phyloP scores from a whole-genome alignment of 495 filamentous ascomycete genomes.

The Gamarada debralockiae region DNA sequence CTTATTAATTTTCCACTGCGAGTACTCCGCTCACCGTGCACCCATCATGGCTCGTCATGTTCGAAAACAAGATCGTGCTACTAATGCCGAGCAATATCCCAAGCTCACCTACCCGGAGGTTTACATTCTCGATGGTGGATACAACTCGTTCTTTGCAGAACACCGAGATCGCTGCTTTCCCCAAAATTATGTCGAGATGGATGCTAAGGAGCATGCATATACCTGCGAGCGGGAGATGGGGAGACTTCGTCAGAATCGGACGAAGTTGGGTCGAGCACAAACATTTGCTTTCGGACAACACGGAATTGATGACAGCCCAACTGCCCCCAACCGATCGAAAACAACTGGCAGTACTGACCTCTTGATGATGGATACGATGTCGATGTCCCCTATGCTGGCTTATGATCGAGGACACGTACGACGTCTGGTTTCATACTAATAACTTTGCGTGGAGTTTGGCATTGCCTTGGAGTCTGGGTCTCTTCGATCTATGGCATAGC shows the following conservation, averaged over 20 bases:
- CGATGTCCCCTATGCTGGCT: slow-evolving; percentile 45
- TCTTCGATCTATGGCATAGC: slow-evolving; percentile 14
- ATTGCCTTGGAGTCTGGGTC: slow-evolving; percentile 23
- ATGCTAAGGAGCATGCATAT: slow-evolving; percentile 77
- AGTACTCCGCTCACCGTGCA: slow-evolving; percentile 96
- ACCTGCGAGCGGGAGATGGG: slow-evolving; percentile 94
- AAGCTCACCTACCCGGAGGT: slow-evolving; percentile 88
- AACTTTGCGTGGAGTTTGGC: slow-evolving; percentile 8
- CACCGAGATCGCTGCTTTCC: slow-evolving; percentile 80
- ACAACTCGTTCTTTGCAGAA: slow-evolving; percentile 82
- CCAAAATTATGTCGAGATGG: slow-evolving; percentile 96
- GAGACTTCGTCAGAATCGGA: slow-evolving; percentile 71
- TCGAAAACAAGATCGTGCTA: slow-evolving; percentile 76
- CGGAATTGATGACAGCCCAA: slow-evolving; percentile 74
- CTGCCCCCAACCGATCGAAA: slow-evolving; percentile 51
- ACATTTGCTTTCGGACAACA: slow-evolving; percentile 88
- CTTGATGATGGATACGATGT: slow-evolving; percentile 42
- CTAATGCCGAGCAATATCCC: slow-evolving; percentile 82
- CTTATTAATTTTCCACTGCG: slow-evolving; percentile 91
- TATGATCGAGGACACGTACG: slow-evolving; percentile 53
- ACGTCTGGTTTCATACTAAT: slow-evolving; percentile 71
- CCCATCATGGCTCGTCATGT: slow-evolving; percentile 92
- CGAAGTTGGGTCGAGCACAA: slow-evolving; percentile 80
- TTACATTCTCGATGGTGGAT: slow-evolving; percentile 95
- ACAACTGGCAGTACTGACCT: slow-evolving; percentile 39